Conservation (phyloP, 2,329 filamentous ascomycete genomes). For the Fusarium miscanthi region DNA sequence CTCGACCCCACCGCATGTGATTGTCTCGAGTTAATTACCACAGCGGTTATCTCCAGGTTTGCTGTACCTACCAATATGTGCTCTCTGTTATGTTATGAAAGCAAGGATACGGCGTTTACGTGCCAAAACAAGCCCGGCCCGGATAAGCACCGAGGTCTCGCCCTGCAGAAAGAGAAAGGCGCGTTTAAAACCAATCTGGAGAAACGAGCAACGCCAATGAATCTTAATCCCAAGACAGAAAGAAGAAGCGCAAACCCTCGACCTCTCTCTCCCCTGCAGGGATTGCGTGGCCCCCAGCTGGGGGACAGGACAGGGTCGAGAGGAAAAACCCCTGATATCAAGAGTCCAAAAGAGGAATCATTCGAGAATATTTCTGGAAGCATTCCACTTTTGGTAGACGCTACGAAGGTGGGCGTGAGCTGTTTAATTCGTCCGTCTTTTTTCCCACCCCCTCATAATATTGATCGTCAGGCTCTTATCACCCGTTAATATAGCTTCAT, state of each 20-base stretch:
- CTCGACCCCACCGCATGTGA: slow-evolving; percentile 35
- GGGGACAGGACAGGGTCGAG: not conserved
- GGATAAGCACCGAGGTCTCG: slow-evolving; percentile 45
- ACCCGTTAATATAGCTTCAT: slow-evolving; percentile 5
- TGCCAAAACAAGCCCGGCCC: slow-evolving; percentile 25
- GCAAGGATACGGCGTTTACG: slow-evolving; percentile 18
- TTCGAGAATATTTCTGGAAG: slow-evolving; percentile 45
- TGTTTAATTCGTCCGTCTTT: not conserved
- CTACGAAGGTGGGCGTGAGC: slow-evolving; percentile 27
- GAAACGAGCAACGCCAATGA: not conserved
- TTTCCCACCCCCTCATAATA: slow-evolving; percentile 1
- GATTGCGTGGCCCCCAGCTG: slow-evolving; percentile 7
- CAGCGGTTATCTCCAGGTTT: not conserved
- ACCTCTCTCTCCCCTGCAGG: slow-evolving; percentile 17
- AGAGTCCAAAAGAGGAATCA: slow-evolving; percentile 26
- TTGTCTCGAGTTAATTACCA: slow-evolving; percentile 7
- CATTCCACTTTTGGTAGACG: slow-evolving; percentile 9
- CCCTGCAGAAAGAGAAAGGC: slow-evolving; percentile 14
- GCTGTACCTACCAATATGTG: slow-evolving; percentile 1
- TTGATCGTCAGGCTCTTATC: slow-evolving; percentile 20
- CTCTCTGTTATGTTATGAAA: slow-evolving; percentile 20
- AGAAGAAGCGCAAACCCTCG: not conserved
- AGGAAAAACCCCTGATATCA: slow-evolving; percentile 18
- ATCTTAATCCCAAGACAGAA: not conserved
- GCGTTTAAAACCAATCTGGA: slow-evolving; percentile 2